Conservation (phyloP, 202 grass and related monocot species). For the Hordeum pubiflorum region DNA sequence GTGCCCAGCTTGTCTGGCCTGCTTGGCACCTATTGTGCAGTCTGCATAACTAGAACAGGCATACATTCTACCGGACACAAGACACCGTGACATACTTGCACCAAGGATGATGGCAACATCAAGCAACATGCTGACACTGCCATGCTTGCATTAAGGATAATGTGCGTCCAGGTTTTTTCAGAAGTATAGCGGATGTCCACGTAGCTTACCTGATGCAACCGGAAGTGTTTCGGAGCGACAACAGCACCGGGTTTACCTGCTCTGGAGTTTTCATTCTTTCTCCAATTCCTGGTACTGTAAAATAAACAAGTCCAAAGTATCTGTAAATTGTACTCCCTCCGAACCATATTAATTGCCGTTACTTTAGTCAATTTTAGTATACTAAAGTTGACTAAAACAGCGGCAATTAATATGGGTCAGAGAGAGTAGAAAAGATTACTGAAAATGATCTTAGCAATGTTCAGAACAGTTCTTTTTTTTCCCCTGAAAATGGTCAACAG, state of each 20-base stretch:
- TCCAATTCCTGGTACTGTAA: background rate
- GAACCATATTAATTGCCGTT: too few relatives aligned
- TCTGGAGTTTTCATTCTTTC: background rate
- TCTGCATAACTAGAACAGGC: background rate
- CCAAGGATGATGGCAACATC: background rate
- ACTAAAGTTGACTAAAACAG: too few relatives aligned
- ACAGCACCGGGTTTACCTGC: background rate
- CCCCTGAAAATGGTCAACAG: background rate
- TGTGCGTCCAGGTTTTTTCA: background rate
- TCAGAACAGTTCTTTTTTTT: background rate
- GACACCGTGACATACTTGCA: background rate
- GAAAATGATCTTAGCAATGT: background rate
- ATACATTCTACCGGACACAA: background rate
- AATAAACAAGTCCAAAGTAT: too few relatives aligned
- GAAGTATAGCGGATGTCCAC: background rate
- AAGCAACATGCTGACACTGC: background rate
- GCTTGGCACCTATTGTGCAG: background rate
- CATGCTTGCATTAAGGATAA: too few relatives aligned
- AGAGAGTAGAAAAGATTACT: background rate
- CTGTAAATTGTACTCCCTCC: too few relatives aligned
- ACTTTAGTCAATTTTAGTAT: too few relatives aligned
- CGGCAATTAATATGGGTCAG: too few relatives aligned
- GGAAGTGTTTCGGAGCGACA: background rate
- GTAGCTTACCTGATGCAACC: constrained; percentile 2
- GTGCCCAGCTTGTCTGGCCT: background rate